Base-by-base conservation (phyloP, 495 filamentous ascomycete species). In the Rhizodiscina lignyota region DNA sequence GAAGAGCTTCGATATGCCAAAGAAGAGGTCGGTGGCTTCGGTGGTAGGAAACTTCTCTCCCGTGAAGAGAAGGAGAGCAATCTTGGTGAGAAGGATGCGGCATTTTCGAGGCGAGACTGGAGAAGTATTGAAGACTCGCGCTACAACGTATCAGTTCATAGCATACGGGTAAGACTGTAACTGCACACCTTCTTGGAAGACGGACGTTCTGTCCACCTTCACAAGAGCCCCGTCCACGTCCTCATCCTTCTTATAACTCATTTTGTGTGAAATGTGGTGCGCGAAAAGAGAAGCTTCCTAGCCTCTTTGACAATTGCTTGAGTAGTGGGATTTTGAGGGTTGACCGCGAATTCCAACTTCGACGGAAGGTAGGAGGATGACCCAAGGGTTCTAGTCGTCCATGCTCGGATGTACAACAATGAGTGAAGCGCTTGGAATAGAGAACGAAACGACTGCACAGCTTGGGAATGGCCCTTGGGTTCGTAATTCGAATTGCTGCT, bases 231-330 rank as follows among this genome's bases (percentile, higher is more conserved):
- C 75, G 52, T 92, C 84, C 55, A 74, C 83, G 69, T 96, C 87
- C 67, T 96, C 87, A 58, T 96, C 86, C 67, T 92, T 96, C 68
- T 94, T 94, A 71, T 92, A 92, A 59, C 74, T 89, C 86, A 94
- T 94, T 19, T 35, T 32, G 30, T n/a, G n/a, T n/a, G n/a, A n/a
- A n/a, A n/a, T n/a, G n/a, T n/a, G n/a, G n/a, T n/a, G n/a, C n/a
- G n/a, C n/a, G n/a, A n/a, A n/a, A n/a, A n/a, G n/a, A n/a, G n/a
- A n/a, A n/a, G n/a, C n/a, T n/a, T n/a, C n/a, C n/a, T n/a, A n/a
- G n/a, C n/a, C n/a, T n/a, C n/a, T n/a, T n/a, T n/a, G n/a, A n/a
- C n/a, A n/a, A n/a, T n/a, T n/a, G n/a, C n/a, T n/a, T n/a, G n/a
- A n/a, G n/a, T n/a, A n/a, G n/a, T n/a, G n/a, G n/a, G n/a, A n/a